Base-by-base conservation (phyloP, 108 stramenopile species). In the Bacterosira constricta region DNA sequence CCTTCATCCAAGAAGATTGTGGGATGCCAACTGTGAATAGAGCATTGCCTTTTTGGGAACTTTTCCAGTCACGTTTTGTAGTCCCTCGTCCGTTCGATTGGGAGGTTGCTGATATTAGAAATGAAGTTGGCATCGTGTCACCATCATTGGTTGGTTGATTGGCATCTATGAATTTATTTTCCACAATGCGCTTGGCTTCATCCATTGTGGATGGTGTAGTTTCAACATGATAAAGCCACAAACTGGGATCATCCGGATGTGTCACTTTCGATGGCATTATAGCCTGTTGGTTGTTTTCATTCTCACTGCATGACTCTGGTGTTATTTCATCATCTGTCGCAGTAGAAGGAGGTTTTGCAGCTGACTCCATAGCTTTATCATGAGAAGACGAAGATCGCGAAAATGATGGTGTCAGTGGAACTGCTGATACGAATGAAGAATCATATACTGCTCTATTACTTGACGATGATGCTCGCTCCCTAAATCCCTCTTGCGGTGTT, bases 121-220 rank as follows among this genome's bases (percentile, higher is more conserved):
- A 80, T 23, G 79, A 49, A 29, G 55, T 63, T 44, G 78, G 78
- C 18, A 27, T 37, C 29, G 17, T 38, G 18, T n/a, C 30, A 31
- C 18, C 2, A 42, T 18, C 32, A 21, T 34, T 32, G 21, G 23
- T 20, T 30, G 7, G 6, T 26, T 29, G 26, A 15, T 66, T 47
- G 20, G 56, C 56, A 51, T 58, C 39, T 2, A 45, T 13, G 32
- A 68, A 68, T 50, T 69, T 80, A 12, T 49, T 38, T 51, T 73
- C 71, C 17, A 80, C 72, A 32, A 80, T 52, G 11, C 57, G 51
- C 44, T 68, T 80, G 2, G 79, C 79, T 41, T 73, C 79, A 36
- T 80, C 79, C 79, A 80, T 80, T 27, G 79, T 80, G 44, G 79
- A 80, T 32, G 72, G 73, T 5, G 79, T 80, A 6, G 71, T 39